Percentiles rank a stretch among this genome's conserved stretches.
phyloP scores from a whole-genome alignment of 148 eudicot species.

The Silene latifolia region DNA sequence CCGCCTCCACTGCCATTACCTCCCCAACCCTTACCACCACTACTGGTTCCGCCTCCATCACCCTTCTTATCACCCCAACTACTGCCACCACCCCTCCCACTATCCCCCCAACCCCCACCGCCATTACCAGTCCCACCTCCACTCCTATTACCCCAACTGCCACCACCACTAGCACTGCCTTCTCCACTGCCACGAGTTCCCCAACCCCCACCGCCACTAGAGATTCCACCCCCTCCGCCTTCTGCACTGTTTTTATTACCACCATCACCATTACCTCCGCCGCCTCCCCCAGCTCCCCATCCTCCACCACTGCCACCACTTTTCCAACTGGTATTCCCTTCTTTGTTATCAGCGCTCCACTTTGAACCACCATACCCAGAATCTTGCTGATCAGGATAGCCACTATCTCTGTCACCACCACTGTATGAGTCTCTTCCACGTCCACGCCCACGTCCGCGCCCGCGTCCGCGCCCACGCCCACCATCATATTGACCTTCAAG shows the following conservation, averaged over 20 bases:
- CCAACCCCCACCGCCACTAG: not conserved
- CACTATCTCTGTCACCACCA: slow-evolving; percentile 28
- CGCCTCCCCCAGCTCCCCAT: slow-evolving; percentile 1
- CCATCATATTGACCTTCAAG: slow-evolving; percentile 32
- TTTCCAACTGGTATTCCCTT: not conserved
- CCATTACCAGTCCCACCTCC: not conserved
- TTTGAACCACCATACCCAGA: slow-evolving; percentile 41
- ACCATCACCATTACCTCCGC: not conserved
- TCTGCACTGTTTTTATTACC: slow-evolving; percentile 12
- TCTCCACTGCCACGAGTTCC: not conserved
- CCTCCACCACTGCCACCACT: not conserved
- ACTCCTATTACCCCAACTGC: not conserved
- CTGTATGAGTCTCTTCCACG: slow-evolving; percentile 49
- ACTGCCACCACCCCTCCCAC: not conserved
- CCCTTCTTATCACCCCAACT: not conserved
- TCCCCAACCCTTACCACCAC: slow-evolving; percentile 11
- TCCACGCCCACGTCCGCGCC: slow-evolving; percentile 49
- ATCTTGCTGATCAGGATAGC: slow-evolving; percentile 31
- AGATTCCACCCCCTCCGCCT: not conserved
- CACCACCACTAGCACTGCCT: slow-evolving; percentile 4
- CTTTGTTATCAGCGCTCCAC: slow-evolving; percentile 32
- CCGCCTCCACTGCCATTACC: not conserved
- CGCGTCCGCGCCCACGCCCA: slow-evolving; percentile 52
- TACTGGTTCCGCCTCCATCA: not conserved
- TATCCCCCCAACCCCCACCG: not conserved